phyloP scores from a whole-genome alignment of 306 rosid genomes.

The Luffa aegyptiaca region DNA sequence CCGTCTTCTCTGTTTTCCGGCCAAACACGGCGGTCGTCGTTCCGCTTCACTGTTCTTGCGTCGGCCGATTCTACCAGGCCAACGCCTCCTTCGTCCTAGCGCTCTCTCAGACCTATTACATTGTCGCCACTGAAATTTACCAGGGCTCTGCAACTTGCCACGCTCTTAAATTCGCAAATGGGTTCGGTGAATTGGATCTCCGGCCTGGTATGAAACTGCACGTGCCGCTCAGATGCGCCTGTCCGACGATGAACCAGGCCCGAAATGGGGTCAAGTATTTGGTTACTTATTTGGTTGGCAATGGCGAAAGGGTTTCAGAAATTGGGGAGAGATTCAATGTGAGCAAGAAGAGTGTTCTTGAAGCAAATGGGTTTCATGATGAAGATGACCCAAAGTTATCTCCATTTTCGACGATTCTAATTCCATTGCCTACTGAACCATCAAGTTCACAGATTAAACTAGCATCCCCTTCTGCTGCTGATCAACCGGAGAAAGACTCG shows the following conservation, averaged over 20 bases:
- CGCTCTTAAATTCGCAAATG: slow-evolving; percentile 37
- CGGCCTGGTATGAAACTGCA: slow-evolving; percentile 21
- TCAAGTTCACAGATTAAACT: slow-evolving; percentile 22
- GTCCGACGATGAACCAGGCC: slow-evolving; percentile 37
- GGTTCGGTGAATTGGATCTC: slow-evolving; percentile 19
- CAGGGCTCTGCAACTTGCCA: slow-evolving; percentile 54
- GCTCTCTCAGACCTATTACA: slow-evolving; percentile 12
- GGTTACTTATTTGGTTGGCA: slow-evolving; percentile 30
- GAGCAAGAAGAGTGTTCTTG: slow-evolving; percentile 15
- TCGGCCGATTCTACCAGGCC: slow-evolving; percentile 32
- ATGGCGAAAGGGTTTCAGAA: slow-evolving; percentile 24
- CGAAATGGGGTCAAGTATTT: slow-evolving; percentile 35
- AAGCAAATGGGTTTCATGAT: slow-evolving; percentile 40
- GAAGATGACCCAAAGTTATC: slow-evolving; percentile 11
- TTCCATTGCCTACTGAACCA: slow-evolving; percentile 46
- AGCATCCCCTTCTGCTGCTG: not conserved
- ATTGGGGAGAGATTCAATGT: slow-evolving; percentile 38
- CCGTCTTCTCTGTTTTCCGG: slow-evolving; percentile 13
- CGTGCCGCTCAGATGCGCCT: slow-evolving; percentile 71
- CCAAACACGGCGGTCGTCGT: slow-evolving; percentile 44
- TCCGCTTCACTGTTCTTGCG: slow-evolving; percentile 45
- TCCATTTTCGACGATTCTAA: slow-evolving; percentile 44
- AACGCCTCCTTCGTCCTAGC: slow-evolving; percentile 17
- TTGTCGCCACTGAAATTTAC: slow-evolving; percentile 23
- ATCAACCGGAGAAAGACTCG: slow-evolving; percentile 9